phyloP scores from a whole-genome alignment of 345 rosid species.

The Mercurialis annua region DNA sequence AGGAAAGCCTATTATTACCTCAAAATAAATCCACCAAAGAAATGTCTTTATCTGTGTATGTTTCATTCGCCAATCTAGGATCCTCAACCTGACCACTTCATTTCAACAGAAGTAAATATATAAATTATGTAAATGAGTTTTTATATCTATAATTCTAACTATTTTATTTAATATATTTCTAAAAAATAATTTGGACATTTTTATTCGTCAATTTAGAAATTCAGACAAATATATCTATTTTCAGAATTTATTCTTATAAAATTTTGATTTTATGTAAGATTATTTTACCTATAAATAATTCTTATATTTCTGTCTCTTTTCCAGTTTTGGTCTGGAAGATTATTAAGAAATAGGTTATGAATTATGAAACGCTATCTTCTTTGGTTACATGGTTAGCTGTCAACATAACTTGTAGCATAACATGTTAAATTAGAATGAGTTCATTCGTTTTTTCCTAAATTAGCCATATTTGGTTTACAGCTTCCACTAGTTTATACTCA shows the following conservation, averaged over 20 bases:
- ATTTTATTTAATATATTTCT: no score
- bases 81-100: neutral
- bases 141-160: no score
- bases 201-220: no score
- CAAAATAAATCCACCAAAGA: neutral
- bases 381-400: neutral
- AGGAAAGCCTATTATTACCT: neutral
- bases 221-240: no score
- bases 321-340: neutral
- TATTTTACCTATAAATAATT: no score
- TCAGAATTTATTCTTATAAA: no score
- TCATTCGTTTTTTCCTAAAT: neutral
- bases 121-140: no score
- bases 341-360: no score
- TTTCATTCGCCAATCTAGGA: neutral
- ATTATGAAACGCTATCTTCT: slow-evolving; percentile 1
- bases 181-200: no score
- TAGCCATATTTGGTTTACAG: neutral
- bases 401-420: neutral
- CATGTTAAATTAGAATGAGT: neutral
- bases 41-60: neutral
- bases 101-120: neutral
- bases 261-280: no score
- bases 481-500: neutral
- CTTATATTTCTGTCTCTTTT: neutral